These are phyloP conservation scores for Pilatotrama ljubarskyi DNA, from an alignment of 768 basidiomycete species.

Conservation along the genomic window DNA sequence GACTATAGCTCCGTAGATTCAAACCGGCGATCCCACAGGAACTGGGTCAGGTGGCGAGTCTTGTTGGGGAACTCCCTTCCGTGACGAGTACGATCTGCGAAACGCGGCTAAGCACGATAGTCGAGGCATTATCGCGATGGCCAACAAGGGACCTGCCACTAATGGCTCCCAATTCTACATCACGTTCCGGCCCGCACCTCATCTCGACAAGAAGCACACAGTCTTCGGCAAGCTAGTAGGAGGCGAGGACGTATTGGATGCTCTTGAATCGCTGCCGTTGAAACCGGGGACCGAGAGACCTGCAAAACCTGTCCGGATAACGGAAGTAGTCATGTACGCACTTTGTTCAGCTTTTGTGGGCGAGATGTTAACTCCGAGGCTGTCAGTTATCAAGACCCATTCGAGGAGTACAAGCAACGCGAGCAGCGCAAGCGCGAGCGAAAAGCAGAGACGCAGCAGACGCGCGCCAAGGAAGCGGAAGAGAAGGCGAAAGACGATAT, in stretches of 20 bases:
- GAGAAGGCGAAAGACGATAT: conserved; percentile 66
- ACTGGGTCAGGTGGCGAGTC: conserved; percentile 93
- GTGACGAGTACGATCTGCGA: conserved; percentile 89
- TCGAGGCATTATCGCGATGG: conserved; percentile 90
- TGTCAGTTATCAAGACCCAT: conserved; percentile 87
- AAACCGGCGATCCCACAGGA: conserved; percentile 97
- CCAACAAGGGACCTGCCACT: conserved; percentile 88
- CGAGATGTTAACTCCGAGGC: neutral
- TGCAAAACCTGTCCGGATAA: conserved; percentile 81
- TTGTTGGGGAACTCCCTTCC: conserved; percentile 93
- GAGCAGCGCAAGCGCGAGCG: conserved; percentile 76
- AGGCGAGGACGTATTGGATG: conserved; percentile 86
- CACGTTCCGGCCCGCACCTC: conserved; percentile 79
- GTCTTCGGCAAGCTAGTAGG: conserved; percentile 98
- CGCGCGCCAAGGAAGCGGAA: conserved; percentile 32
- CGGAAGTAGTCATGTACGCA: conserved; percentile 80
- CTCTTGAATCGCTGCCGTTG: conserved; percentile 76
- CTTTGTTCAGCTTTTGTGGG: neutral
- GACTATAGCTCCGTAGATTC: conserved; percentile 56
- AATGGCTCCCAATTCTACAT: conserved; percentile 96
- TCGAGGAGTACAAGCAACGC: conserved; percentile 87
- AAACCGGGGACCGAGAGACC: conserved; percentile 89
- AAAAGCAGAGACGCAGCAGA: conserved; percentile 41
- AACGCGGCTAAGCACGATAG: conserved; percentile 86
- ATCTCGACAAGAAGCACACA: conserved; percentile 92